These are phyloP conservation scores for Onygenales sp. DNA, from an alignment of 2,329 filamentous ascomycete genomes.

Conservation along the genomic window DNA sequence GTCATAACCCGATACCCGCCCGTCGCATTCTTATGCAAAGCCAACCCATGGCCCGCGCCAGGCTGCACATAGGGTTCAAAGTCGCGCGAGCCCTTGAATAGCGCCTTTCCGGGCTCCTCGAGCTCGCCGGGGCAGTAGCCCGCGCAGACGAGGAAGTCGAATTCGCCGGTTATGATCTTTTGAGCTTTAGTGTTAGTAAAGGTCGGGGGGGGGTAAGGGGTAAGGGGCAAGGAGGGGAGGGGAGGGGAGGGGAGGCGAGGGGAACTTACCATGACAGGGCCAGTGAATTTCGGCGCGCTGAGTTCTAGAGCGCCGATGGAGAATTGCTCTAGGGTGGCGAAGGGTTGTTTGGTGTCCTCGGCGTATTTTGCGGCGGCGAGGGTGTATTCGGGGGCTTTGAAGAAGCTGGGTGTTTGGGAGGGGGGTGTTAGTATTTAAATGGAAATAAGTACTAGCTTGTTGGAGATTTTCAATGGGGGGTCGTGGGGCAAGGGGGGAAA, in stretches of 20 bases:
- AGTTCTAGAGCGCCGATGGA: slow-evolving; percentile 14
- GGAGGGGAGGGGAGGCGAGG: too few species aligned
- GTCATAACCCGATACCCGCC: slow-evolving; percentile 20
- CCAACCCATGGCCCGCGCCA: slow-evolving; percentile 27
- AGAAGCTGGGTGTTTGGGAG: neutral
- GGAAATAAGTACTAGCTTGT: slow-evolving; percentile 1
- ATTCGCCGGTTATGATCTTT: slow-evolving; percentile 24
- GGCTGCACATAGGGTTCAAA: slow-evolving; percentile 25
- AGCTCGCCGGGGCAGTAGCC: slow-evolving; percentile 26
- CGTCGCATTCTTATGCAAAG: slow-evolving; percentile 28
- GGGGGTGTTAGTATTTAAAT: too few species aligned
- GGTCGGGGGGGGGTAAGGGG: neutral
- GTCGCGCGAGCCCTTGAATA: slow-evolving; percentile 17
- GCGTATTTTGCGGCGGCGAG: slow-evolving; percentile 11
- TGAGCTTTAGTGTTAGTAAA: neutral
- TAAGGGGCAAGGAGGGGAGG: neutral
- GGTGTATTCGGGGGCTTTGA: slow-evolving; percentile 5
- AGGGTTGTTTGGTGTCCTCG: slow-evolving; percentile 11
- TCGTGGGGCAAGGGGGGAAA: too few species aligned
- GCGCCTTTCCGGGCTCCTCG: slow-evolving; percentile 13
- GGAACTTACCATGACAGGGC: slow-evolving; percentile 14
- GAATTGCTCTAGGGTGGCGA: slow-evolving; percentile 11
- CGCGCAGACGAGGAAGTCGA: slow-evolving; percentile 25
- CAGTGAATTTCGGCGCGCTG: slow-evolving; percentile 19
- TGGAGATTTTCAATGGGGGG: slow-evolving; percentile 1